Base-by-base conservation (phyloP, 1,284 basidiomycete species). In the Puccinia coronata region DNA sequence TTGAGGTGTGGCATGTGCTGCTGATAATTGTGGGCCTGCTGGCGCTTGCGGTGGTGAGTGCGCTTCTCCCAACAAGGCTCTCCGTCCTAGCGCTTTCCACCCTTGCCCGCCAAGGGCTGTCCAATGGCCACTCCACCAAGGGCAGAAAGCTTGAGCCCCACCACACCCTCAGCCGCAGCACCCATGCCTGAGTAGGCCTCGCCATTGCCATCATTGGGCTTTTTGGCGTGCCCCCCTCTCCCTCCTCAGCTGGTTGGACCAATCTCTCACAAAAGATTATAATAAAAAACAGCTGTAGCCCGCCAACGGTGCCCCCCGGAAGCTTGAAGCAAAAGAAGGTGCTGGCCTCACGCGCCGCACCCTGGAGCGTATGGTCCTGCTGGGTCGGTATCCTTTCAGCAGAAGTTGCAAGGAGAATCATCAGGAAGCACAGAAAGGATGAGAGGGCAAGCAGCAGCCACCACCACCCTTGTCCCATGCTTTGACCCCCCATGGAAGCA, bases 181-280 rank as follows among this genome's bases (percentile, higher is more conserved):
- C 75, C 3, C 75, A 78, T 57, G 49, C 59, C n/a, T 49, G 63
- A 55, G n/a, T 78, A 5, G 75, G 75, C 25, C 51, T 78, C 18
- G 63, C 63, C 0, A 65, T 78, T 20, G 63, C 20, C n/a, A 49
- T 51, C 25, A 34, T 53, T n/a, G 75, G 61, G 28, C 55, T 63
- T 14, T 18, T 78, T 23, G 28, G 51, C 28, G 47, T 78, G 14
- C 75, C 75, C 16, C 5, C 12, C 53, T 78, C 36, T 78, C 67
- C 63, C 41, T 78, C 34, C 43, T 65, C 23, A 53, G 61, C 25
- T 78, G 75, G 75, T 6, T 78, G 12, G 49, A 69, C 65, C 63
- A 47, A 14, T 47, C 49, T 14, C 51, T 65, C 36, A 63, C 67
- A 55, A 31, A 25, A 23, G 31, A 39, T 34, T 28, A 49, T 5